Percentiles rank a stretch among this genome's conserved stretches.
Conservation (phyloP, 768 basidiomycete genomes). For the Psilocybe cyanescens region DNA sequence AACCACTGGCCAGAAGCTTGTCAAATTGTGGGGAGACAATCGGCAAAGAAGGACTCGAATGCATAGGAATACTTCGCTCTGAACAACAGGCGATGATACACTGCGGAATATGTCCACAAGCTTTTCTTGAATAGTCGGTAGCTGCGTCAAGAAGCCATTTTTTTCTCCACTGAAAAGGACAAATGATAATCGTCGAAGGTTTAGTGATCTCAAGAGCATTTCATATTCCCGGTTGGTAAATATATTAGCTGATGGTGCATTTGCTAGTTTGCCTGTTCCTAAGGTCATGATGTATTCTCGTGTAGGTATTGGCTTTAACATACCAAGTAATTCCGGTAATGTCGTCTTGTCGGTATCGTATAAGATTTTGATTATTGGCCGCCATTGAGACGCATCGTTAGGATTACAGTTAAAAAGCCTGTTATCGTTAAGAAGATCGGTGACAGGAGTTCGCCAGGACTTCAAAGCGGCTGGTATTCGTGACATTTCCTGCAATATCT, state of each 20-base stretch:
- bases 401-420: slow-evolving; percentile 82
- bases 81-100: slow-evolving; percentile 79
- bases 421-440: slow-evolving; percentile 83
- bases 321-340: slow-evolving; percentile 83
- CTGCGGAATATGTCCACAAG: slow-evolving; percentile 90
- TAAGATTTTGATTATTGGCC: slow-evolving; percentile 73
- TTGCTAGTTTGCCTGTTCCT: slow-evolving; percentile 68
- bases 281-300: slow-evolving; percentile 28
- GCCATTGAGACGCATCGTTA: slow-evolving; percentile 66
- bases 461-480: slow-evolving; percentile 77
- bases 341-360: slow-evolving; percentile 89
- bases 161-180: slow-evolving; percentile 86
- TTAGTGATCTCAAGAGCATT: slow-evolving; percentile 83
- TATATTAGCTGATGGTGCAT: slow-evolving; percentile 91
- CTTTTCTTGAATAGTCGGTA: slow-evolving; percentile 96
- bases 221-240: slow-evolving; percentile 96
- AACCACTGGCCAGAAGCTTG: slow-evolving; percentile 96
- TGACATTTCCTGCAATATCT: slow-evolving; percentile 79
- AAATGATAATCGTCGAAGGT: slow-evolving; percentile 86
- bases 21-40: slow-evolving; percentile 87
- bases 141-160: slow-evolving; percentile 87
- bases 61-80: slow-evolving; percentile 94
- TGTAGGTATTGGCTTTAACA: slow-evolving; percentile 28
- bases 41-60: slow-evolving; percentile 90
- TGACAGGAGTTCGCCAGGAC: slow-evolving; percentile 81